Conservation (phyloP, 179 eudicot species). For the Spergularia azorica region DNA sequence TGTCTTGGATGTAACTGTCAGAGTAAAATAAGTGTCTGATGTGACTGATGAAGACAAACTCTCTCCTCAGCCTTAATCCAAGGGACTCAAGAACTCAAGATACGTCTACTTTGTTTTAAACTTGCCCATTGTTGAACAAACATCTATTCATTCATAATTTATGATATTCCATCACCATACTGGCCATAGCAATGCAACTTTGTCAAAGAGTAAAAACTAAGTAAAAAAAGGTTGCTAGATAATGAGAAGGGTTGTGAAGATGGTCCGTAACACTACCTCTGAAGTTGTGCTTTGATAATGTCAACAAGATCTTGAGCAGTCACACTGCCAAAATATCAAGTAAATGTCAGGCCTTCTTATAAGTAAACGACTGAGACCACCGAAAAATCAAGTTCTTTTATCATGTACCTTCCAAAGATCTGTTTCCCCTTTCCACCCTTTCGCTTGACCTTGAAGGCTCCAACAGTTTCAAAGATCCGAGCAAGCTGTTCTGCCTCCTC, state of each 20-base stretch:
- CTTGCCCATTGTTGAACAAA: no score
- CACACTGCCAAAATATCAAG: conserved; percentile 52
- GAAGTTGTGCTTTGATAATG: conserved; percentile 89
- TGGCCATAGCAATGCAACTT: no score
- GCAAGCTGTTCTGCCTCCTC: conserved; percentile 96
- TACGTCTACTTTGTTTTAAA: no score
- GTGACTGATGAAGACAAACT: no score
- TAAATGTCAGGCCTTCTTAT: conserved; percentile 10
- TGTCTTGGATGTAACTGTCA: no score
- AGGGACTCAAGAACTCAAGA: no score
- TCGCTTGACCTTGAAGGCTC: conserved; percentile 91
- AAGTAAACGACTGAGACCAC: not conserved
- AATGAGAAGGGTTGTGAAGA: conserved; percentile 4
- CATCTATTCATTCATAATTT: no score
- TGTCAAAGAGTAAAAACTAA: no score
- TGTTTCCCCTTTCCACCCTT: conserved; percentile 90
- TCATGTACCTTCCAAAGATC: conserved; percentile 68
- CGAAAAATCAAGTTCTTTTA: not conserved
- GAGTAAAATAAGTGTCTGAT: no score
- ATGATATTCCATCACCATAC: no score
- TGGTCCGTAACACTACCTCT: conserved; percentile 54
- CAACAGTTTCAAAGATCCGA: conserved; percentile 79
- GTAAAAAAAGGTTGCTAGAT: no score
- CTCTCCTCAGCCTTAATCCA: no score
- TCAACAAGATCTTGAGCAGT: conserved; percentile 97